Evolutionary conservation across 2,329 filamentous ascomycete species (phyloP).

Genomic region (Acephala macrosclerotiorum): DNA sequence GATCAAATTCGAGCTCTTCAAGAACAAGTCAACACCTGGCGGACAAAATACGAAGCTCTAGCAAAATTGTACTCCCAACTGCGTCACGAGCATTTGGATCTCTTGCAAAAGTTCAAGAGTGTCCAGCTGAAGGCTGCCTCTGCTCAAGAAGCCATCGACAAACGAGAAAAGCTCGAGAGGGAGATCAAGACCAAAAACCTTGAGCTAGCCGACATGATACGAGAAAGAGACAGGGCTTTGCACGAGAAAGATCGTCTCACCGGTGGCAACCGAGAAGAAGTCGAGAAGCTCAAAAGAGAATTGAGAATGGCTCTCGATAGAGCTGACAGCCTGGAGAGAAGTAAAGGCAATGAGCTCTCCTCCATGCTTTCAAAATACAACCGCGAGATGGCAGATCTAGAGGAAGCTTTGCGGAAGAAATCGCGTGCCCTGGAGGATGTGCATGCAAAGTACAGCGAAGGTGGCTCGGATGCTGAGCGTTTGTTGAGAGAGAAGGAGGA

Average conservation of each 20-base stretch:
- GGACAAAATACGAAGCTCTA: conserved; percentile 94
- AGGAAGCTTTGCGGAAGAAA: conserved; percentile 90
- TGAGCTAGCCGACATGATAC: conserved; percentile 98
- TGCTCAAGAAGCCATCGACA: conserved; percentile 95
- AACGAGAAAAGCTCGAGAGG: conserved; percentile 91
- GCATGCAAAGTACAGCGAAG: conserved; percentile 78
- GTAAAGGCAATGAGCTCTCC: conserved; percentile 94
- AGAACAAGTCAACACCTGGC: conserved; percentile 98
- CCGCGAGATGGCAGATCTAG: conserved; percentile 94
- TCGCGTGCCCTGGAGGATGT: conserved; percentile 85
- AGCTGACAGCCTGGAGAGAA: conserved; percentile 89
- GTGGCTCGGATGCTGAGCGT: conserved; percentile 84
- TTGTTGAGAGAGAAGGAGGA: conserved; percentile 94
- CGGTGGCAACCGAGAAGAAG: conserved; percentile 88
- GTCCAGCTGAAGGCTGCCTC: conserved; percentile 97
- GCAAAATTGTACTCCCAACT: conserved; percentile 98
- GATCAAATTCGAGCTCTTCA: conserved; percentile 93
- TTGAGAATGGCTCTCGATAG: conserved; percentile 90
- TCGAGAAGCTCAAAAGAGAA: conserved; percentile 94
- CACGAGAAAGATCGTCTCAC: conserved; percentile 90
- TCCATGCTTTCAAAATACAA: conserved; percentile 96
- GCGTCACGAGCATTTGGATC: conserved; percentile 91
- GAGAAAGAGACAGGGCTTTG: conserved; percentile 90
- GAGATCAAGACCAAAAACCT: conserved; percentile 99
- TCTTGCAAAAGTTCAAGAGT: conserved; percentile 94